A percentile compares a stretch with the other conserved stretches of the same genome.
These are phyloP conservation scores for Candida methanosorbosa DNA, from an alignment of 805 yeast genomes.

Conservation along the genomic window DNA sequence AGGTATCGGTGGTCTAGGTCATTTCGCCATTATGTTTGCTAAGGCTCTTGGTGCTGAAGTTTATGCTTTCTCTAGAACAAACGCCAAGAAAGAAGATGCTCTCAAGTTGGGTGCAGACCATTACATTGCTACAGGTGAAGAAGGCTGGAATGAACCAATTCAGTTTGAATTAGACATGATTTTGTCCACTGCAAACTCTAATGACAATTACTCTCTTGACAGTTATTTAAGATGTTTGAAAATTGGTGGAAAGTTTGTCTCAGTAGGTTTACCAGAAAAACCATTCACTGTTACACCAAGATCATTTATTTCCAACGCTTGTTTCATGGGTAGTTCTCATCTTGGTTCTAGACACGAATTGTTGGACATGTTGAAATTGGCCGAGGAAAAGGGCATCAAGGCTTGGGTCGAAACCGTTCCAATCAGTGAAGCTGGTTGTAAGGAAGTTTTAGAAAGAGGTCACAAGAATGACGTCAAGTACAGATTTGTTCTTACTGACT, in stretches of 20 bases:
- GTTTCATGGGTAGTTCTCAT: slow-evolving; percentile 48
- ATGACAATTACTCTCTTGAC: slow-evolving; percentile 39
- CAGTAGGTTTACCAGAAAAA: slow-evolving; percentile 61
- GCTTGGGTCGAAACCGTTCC: slow-evolving; percentile 60
- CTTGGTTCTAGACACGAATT: slow-evolving; percentile 60
- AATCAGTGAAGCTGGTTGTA: slow-evolving; percentile 42
- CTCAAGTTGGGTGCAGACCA: slow-evolving; percentile 46
- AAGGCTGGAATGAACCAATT: slow-evolving; percentile 24
- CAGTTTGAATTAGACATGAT: slow-evolving; percentile 37
- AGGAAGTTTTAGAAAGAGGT: slow-evolving; percentile 46
- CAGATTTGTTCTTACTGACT: slow-evolving; percentile 54
- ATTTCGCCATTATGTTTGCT: slow-evolving; percentile 52
- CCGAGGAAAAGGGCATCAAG: slow-evolving; percentile 46
- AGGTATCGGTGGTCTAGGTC: slow-evolving; percentile 65
- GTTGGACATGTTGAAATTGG: slow-evolving; percentile 54
- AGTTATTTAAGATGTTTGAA: slow-evolving; percentile 41
- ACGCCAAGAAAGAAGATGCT: slow-evolving; percentile 43
- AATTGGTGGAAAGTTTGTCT: slow-evolving; percentile 49
- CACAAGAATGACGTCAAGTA: slow-evolving; percentile 50
- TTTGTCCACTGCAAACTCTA: slow-evolving; percentile 44
- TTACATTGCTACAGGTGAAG: slow-evolving; percentile 39
- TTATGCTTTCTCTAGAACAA: slow-evolving; percentile 44
- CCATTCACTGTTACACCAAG: slow-evolving; percentile 32
- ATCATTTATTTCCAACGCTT: slow-evolving; percentile 33
- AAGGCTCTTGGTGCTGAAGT: slow-evolving; percentile 58